phyloP scores from a whole-genome alignment of 2,329 filamentous ascomycete genomes.

The Colletotrichum coccodes region DNA sequence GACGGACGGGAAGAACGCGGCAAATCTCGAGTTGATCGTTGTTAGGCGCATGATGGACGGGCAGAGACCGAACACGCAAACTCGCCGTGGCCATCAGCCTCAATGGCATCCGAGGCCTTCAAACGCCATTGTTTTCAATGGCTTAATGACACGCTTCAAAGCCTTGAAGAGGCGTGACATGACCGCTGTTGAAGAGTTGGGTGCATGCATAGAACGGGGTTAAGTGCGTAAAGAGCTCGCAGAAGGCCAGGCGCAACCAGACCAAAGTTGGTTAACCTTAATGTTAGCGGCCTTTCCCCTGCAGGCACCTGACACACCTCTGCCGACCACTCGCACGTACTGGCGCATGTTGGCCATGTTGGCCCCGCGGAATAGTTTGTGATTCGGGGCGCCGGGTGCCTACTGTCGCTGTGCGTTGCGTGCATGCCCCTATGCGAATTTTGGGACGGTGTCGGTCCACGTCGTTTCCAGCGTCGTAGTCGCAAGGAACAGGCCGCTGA shows the following conservation, averaged over 20 bases:
- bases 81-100: background rate
- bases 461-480: conserved; percentile 18
- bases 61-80: conserved; percentile 2
- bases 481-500: conserved; percentile 32
- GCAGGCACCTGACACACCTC: conserved; percentile 32
- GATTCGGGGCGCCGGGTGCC: conserved; percentile 11
- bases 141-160: background rate
- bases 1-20: background rate
- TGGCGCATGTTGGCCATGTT: conserved; percentile 8
- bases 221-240: conserved; percentile 3
- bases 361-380: conserved; percentile 10
- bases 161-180: background rate
- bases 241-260: conserved; percentile 22
- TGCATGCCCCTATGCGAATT: background rate
- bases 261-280: conserved; percentile 32
- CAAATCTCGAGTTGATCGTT: conserved; percentile 19
- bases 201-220: background rate
- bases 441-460: conserved; percentile 27
- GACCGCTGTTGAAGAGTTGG: background rate
- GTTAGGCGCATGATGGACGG: conserved; percentile 18
- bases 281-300: conserved; percentile 28
- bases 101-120: background rate
- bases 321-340: conserved; percentile 29
- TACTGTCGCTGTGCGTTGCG: background rate
- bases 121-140: conserved; percentile 5